Conservation (phyloP, 1,284 basidiomycete genomes). For the Fomitopsis schrenkii region DNA sequence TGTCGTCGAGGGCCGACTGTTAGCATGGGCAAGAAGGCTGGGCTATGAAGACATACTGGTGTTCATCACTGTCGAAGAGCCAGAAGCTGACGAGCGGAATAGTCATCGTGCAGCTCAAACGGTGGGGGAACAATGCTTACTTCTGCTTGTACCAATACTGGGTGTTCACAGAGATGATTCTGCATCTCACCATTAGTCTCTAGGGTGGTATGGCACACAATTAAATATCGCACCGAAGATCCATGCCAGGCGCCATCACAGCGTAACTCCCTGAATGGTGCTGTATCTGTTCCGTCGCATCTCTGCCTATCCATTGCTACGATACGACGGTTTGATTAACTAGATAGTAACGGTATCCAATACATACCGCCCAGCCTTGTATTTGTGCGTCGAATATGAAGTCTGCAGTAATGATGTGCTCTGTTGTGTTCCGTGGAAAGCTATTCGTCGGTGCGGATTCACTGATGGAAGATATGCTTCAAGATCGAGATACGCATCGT, state of each 20-base stretch:
- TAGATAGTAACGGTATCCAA: not conserved
- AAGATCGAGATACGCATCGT: not conserved
- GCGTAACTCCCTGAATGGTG: slow-evolving; percentile 49
- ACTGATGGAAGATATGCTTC: slow-evolving; percentile 21
- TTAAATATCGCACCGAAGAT: slow-evolving; percentile 36
- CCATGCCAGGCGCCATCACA: slow-evolving; percentile 37
- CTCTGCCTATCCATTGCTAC: slow-evolving; percentile 38
- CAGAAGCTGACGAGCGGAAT: slow-evolving; percentile 34
- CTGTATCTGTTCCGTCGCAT: slow-evolving; percentile 35
- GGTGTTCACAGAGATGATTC: slow-evolving; percentile 54
- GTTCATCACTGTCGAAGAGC: slow-evolving; percentile 45
- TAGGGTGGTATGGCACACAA: no score
- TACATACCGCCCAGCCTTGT: slow-evolving; percentile 40
- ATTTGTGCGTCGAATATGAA: slow-evolving; percentile 49
- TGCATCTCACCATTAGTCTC: slow-evolving; percentile 12
- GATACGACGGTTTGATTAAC: not conserved
- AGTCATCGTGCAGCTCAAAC: no score
- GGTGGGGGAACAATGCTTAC: slow-evolving; percentile 21
- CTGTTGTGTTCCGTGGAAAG: slow-evolving; percentile 43
- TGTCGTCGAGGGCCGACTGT: slow-evolving; percentile 7
- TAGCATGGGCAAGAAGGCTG: not conserved
- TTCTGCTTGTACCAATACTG: slow-evolving; percentile 56
- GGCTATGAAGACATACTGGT: slow-evolving; percentile 29
- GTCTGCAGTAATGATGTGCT: slow-evolving; percentile 29
- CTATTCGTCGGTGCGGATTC: slow-evolving; percentile 44